These are phyloP conservation scores for Crithidia sp. DNA, from an alignment of 208 protist species.

Conservation along the genomic window DNA sequence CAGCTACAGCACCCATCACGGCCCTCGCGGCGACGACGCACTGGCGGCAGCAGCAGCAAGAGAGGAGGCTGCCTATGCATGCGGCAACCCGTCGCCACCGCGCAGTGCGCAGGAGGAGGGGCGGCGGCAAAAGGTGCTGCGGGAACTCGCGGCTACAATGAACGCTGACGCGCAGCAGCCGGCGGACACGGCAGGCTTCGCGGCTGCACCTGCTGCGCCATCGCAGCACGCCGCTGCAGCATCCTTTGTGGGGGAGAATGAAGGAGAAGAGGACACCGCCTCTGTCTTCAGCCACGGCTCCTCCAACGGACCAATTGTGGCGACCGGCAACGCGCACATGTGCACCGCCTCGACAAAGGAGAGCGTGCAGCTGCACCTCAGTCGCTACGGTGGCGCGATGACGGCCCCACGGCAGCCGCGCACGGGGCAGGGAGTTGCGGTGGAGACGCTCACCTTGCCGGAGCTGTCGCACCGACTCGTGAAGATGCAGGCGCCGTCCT, in stretches of 20 bases:
- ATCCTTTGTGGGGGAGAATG: not conserved
- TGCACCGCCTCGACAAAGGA: slow-evolving; percentile 48
- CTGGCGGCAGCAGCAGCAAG: slow-evolving; percentile 9
- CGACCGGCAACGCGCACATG: slow-evolving; percentile 72
- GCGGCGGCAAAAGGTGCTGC: slow-evolving; percentile 19
- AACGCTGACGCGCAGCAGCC: slow-evolving; percentile 1
- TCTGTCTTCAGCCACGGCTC: slow-evolving; percentile 85
- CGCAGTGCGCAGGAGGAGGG: slow-evolving; percentile 13
- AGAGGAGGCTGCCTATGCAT: slow-evolving; percentile 40
- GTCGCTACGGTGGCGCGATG: slow-evolving; percentile 44
- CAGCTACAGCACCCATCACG: slow-evolving; percentile 69
- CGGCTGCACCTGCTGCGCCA: too few species aligned
- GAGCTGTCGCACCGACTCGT: slow-evolving; percentile 59
- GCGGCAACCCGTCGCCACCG: slow-evolving; percentile 5
- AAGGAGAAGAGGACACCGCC: slow-evolving; percentile 11
- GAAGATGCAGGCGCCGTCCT: slow-evolving; percentile 42
- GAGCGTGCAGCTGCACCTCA: slow-evolving; percentile 58
- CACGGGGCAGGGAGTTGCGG: not conserved
- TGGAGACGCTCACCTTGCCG: slow-evolving; percentile 48
- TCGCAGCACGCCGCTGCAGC: too few species aligned
- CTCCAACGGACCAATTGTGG: slow-evolving; percentile 73
- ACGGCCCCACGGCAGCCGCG: slow-evolving; percentile 28
- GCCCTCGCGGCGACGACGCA: slow-evolving; percentile 8
- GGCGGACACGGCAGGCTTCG: too few species aligned
- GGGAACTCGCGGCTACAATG: slow-evolving; percentile 15